These are phyloP conservation scores for Avena atlantica DNA, from an alignment of 176 grass and related monocot species.

Conservation along the genomic window DNA sequence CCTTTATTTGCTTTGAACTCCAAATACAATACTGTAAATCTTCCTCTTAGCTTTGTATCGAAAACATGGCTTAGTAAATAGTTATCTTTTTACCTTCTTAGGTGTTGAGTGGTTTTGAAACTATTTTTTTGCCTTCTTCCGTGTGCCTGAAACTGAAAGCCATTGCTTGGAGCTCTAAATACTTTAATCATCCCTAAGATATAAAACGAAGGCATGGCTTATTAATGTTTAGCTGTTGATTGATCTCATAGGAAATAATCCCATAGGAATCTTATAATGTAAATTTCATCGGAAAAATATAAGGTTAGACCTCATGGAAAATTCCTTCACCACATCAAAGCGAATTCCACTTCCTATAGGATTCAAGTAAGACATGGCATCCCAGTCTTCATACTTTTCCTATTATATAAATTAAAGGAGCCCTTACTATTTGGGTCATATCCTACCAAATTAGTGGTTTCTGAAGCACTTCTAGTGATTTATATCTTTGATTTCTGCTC, in stretches of 20 bases:
- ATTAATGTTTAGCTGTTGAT: no score
- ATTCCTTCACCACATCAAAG: no score
- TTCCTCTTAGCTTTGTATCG: conserved; percentile 11
- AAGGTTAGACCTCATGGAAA: no score
- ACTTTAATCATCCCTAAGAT: conserved; percentile 1
- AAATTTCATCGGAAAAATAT: no score
- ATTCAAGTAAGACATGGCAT: no score
- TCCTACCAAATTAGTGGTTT: neutral
- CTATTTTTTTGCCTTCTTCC: neutral
- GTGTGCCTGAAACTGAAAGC: neutral
- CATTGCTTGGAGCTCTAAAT: neutral
- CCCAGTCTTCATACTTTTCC: no score
- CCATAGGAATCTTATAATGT: no score
- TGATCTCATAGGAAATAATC: no score
- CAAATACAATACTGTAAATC: conserved; percentile 12
- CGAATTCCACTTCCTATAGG: no score
- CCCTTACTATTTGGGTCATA: neutral
- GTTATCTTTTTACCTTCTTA: neutral
- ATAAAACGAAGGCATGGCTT: neutral
- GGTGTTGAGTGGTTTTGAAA: neutral
- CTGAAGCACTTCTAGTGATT: conserved; percentile 19
- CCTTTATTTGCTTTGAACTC: conserved; percentile 1
- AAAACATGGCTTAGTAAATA: neutral
- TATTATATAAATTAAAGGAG: no score
- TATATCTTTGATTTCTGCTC: conserved; percentile 31